Evolutionary conservation across 371 early-diverging fungal genomes (phyloP).

Genomic region (Thermomucor indicae-seudaticae): DNA sequence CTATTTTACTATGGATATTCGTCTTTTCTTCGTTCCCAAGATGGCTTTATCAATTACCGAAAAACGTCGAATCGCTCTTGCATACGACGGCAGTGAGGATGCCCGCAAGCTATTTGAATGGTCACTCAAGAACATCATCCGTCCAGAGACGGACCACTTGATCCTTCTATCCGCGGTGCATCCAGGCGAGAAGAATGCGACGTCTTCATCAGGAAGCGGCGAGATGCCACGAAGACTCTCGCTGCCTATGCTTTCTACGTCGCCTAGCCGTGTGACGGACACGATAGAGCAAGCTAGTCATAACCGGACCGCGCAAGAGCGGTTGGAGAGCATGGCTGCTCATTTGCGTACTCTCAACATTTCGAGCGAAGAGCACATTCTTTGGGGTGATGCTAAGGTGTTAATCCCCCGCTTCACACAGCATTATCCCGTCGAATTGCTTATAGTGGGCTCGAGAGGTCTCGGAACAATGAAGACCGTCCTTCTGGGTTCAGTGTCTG

Average conservation of each 20-base stretch:
- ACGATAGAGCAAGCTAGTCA: conserved; percentile 21
- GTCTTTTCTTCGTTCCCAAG: neutral
- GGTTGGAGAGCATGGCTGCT: conserved; percentile 27
- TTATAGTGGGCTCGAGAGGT: conserved; percentile 48
- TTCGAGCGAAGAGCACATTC: conserved; percentile 43
- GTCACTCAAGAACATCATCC: conserved; percentile 40
- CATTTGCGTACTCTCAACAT: conserved; percentile 23
- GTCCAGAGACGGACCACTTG: conserved; percentile 39
- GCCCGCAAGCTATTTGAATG: conserved; percentile 44
- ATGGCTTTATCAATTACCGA: conserved; percentile 43
- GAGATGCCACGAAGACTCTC: conserved; percentile 1
- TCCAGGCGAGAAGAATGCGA: conserved; percentile 9
- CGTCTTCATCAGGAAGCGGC: neutral
- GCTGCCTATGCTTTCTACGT: conserved; percentile 28
- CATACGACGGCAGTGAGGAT: conserved; percentile 49
- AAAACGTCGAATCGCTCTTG: conserved; percentile 44
- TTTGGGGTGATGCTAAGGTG: conserved; percentile 41
- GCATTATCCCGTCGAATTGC: conserved; percentile 36
- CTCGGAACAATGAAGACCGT: conserved; percentile 45
- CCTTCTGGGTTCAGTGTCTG: conserved; percentile 48
- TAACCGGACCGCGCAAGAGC: conserved; percentile 23
- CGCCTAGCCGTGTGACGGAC: conserved; percentile 11
- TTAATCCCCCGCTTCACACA: conserved; percentile 40
- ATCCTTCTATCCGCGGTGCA: conserved; percentile 38
- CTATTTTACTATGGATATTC: too few relatives aligned